These are phyloP conservation scores for Starmerella geochares DNA, from an alignment of 805 yeast species.

Conservation along the genomic window DNA sequence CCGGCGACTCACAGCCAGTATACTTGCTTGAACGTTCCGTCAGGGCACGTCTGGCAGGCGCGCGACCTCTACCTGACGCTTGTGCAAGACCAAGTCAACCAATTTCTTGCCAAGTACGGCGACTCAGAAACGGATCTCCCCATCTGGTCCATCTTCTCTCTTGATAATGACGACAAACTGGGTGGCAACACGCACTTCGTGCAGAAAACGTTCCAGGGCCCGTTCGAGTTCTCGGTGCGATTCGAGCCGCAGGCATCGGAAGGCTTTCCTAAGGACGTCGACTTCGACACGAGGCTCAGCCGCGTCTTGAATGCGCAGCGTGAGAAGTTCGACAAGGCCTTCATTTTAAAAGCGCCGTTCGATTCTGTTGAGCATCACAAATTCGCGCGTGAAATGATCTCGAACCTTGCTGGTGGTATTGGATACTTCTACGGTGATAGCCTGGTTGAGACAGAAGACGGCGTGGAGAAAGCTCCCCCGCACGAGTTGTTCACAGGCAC, in stretches of 20 bases:
- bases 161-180: conserved; percentile 50
- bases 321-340: conserved; percentile 13
- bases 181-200: conserved; percentile 71
- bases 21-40: conserved; percentile 59
- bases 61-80: conserved; percentile 62
- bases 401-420: conserved; percentile 82
- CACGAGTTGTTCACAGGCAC: conserved; percentile 64
- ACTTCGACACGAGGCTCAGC: conserved; percentile 28
- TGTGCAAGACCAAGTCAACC: conserved; percentile 56
- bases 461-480: conserved; percentile 7
- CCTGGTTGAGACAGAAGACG: conserved; percentile 57
- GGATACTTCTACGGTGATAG: conserved; percentile 81
- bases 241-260: conserved; percentile 36
- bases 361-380: conserved; percentile 34
- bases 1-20: conserved; percentile 46
- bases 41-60: conserved; percentile 65
- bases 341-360: conserved; percentile 44
- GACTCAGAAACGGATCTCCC: conserved; percentile 33
- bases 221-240: conserved; percentile 61
- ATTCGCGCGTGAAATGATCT: conserved; percentile 69
- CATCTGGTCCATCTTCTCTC: conserved; percentile 37
- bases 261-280: conserved; percentile 16
- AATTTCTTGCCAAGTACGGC: conserved; percentile 33
- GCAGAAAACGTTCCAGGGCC: conserved; percentile 66
- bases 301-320: conserved; percentile 37